phyloP scores from a whole-genome alignment of 331 rosid species.

The Acacia pycnantha region DNA sequence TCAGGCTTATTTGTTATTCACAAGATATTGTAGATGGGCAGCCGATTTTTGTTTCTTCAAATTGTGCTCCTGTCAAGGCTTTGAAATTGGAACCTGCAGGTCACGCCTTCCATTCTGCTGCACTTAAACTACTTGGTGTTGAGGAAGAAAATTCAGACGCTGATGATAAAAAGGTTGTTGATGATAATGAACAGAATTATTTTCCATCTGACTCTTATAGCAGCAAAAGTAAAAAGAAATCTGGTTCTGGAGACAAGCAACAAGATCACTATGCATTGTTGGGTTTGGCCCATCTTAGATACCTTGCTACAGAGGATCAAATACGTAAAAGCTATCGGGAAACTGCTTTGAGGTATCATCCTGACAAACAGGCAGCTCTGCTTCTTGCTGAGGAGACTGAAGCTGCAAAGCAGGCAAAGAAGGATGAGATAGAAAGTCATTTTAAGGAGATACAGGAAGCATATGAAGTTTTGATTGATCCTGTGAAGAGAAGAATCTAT shows the following conservation, averaged over 20 bases:
- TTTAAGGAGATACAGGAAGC: slow-evolving; percentile 95
- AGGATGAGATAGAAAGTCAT: slow-evolving; percentile 84
- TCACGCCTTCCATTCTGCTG: slow-evolving; percentile 78
- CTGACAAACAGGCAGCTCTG: slow-evolving; percentile 92
- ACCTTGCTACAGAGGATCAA: slow-evolving; percentile 95
- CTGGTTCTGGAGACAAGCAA: slow-evolving; percentile 65
- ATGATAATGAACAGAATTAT: slow-evolving; percentile 60
- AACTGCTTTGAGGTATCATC: slow-evolving; percentile 91
- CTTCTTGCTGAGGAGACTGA: slow-evolving; percentile 87
- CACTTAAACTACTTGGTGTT: slow-evolving; percentile 70
- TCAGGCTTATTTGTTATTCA: slow-evolving; percentile 58
- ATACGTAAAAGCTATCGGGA: slow-evolving; percentile 89
- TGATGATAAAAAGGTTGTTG: slow-evolving; percentile 51
- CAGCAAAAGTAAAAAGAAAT: slow-evolving; percentile 90
- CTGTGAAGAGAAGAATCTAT: slow-evolving; percentile 84
- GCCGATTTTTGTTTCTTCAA: slow-evolving; percentile 72
- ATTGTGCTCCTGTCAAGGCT: slow-evolving; percentile 80
- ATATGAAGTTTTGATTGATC: slow-evolving; percentile 79
- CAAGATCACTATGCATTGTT: slow-evolving; percentile 97
- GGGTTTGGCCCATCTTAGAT: slow-evolving; percentile 88
- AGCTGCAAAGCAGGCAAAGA: slow-evolving; percentile 78
- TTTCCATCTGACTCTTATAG: slow-evolving; percentile 79
- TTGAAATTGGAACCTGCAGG: slow-evolving; percentile 81
- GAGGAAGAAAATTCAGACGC: slow-evolving; percentile 46
- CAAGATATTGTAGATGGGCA: slow-evolving; percentile 79